Conservation (phyloP, 2,329 filamentous ascomycete genomes). For the Incumbomyces delicatus region DNA sequence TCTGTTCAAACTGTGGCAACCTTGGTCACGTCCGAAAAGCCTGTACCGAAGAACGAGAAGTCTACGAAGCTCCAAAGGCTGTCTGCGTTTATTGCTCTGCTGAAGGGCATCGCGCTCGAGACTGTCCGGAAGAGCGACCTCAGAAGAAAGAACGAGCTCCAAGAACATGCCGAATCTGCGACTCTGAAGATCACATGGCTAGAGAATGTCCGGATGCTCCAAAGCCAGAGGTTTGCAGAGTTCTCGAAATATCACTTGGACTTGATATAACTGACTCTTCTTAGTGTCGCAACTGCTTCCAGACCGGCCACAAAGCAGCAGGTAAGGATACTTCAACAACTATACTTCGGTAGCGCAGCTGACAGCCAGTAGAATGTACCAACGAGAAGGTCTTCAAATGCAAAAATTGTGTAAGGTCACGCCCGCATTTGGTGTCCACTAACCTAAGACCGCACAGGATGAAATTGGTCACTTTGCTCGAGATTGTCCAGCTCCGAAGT, state of each 20-base stretch:
- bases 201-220: conserved; percentile 31
- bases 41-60: conserved; percentile 40
- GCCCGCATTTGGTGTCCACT: not conserved
- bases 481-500: conserved; percentile 6
- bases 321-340: conserved; percentile 6
- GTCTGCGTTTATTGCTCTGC: conserved; percentile 40
- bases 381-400: not conserved
- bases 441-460: not conserved
- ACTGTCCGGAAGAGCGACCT: conserved; percentile 28
- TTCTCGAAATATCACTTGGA: conserved; percentile 17
- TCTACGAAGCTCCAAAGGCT: conserved; percentile 34
- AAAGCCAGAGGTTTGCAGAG: conserved; percentile 36
- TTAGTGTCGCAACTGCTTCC: not conserved
- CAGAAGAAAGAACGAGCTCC: conserved; percentile 9
- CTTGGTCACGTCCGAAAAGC: conserved; percentile 38
- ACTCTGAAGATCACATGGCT: conserved; percentile 28
- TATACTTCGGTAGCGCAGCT: conserved; percentile 2
- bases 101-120: conserved; percentile 40
- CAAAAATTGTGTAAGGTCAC: not conserved
- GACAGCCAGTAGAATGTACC: not conserved
- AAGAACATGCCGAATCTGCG: conserved; percentile 19
- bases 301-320: not conserved
- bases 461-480: conserved; percentile 5
- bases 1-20: conserved; percentile 26
- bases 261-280: conserved; percentile 6